These are phyloP conservation scores for Whalleya microplaca DNA, from an alignment of 2,329 filamentous ascomycete species.

Conservation along the genomic window DNA sequence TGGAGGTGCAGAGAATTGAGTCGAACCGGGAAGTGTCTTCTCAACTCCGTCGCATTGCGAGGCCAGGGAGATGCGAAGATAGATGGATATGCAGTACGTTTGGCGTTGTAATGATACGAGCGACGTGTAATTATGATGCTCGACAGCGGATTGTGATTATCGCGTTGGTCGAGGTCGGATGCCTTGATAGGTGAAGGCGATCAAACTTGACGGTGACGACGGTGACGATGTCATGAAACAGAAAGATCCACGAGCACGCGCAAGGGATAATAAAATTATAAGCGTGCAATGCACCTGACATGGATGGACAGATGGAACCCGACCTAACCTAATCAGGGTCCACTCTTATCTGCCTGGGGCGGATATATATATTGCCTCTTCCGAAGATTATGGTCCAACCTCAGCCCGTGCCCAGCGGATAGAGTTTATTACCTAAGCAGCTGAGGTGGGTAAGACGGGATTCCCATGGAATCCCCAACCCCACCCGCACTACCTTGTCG, in stretches of 20 bases:
- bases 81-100: neutral
- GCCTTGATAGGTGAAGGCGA: neutral
- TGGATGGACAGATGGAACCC: neutral
- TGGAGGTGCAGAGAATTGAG: slow-evolving; percentile 38
- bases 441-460: too few species aligned
- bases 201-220: neutral
- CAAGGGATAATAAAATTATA: slow-evolving; percentile 15
- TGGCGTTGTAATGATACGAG: neutral
- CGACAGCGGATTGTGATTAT: neutral
- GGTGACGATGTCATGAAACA: neutral
- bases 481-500: too few species aligned
- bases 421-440: too few species aligned
- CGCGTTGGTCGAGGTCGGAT: neutral
- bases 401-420: too few species aligned
- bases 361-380: too few species aligned
- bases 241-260: neutral
- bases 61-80: slow-evolving; percentile 16
- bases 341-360: too few species aligned
- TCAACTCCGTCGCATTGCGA: slow-evolving; percentile 35
- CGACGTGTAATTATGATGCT: neutral
- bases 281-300: slow-evolving; percentile 9
- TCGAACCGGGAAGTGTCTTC: slow-evolving; percentile 40
- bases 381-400: too few species aligned
- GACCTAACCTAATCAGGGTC: too few species aligned
- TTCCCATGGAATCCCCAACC: too few species aligned